phyloP scores from a whole-genome alignment of 2,329 filamentous ascomycete species.

The Sphaerulina musiva region DNA sequence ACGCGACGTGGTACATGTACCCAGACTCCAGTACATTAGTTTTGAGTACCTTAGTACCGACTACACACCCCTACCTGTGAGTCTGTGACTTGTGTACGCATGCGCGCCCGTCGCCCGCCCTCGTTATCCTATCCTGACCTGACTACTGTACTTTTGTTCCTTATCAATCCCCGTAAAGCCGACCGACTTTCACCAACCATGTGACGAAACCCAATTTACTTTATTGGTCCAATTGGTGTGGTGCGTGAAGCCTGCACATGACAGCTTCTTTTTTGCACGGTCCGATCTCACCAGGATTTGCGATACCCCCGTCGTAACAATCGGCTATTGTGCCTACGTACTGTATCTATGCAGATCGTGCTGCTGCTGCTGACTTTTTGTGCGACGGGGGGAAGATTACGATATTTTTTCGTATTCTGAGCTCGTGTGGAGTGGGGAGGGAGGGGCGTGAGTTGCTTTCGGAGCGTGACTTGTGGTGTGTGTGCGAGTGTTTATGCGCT shows the following conservation, averaged over 20 bases:
- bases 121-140: too few species aligned
- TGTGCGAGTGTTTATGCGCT: neutral
- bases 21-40: too few species aligned
- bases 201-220: slow-evolving; percentile 6
- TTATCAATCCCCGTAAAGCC: slow-evolving; percentile 6
- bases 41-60: too few species aligned
- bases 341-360: slow-evolving; percentile 1
- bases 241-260: slow-evolving; percentile 8
- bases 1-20: slow-evolving; percentile 1
- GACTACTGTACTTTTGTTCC: neutral
- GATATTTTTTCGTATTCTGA: neutral
- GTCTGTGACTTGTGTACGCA: neutral
- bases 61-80: neutral
- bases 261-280: neutral
- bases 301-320: slow-evolving; percentile 3
- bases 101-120: neutral
- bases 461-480: neutral
- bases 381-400: slow-evolving; percentile 5
- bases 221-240: slow-evolving; percentile 5
- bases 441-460: neutral
- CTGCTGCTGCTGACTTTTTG: neutral
- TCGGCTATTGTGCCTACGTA: neutral
- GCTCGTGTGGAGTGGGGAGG: neutral
- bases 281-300: slow-evolving; percentile 1
- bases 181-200: neutral